These are phyloP conservation scores for Termitomyces sp. DNA, from an alignment of 768 basidiomycete genomes.

Conservation along the genomic window DNA sequence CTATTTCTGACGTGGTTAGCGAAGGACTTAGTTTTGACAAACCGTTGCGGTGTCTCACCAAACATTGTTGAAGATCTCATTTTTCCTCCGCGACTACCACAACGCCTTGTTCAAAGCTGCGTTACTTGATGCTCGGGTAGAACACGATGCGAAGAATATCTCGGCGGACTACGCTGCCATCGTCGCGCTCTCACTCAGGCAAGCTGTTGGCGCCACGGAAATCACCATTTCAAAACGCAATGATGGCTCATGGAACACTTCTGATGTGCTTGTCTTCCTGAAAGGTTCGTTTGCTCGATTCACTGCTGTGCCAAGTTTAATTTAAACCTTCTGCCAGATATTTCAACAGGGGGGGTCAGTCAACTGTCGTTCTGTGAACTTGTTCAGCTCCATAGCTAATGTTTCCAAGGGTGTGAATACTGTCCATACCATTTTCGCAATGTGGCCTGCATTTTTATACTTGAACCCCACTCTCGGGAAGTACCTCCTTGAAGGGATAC, in stretches of 20 bases:
- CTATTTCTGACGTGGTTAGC: constrained; percentile 27
- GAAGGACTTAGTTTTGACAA: not conserved
- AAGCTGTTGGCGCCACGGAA: constrained; percentile 49
- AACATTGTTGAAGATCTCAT: constrained; percentile 25
- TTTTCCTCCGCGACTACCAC: constrained; percentile 38
- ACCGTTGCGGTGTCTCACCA: not conserved
- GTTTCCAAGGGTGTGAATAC: constrained; percentile 36
- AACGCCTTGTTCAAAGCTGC: constrained; percentile 38
- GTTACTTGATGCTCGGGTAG: constrained; percentile 40
- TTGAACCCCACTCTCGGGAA: constrained; percentile 50
- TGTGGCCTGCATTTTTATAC: constrained; percentile 51
- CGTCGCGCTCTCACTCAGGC: constrained; percentile 49
- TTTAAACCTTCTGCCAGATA: constrained; percentile 29
- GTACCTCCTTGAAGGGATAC: constrained; percentile 52
- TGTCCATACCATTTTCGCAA: constrained; percentile 46
- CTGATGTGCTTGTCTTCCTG: constrained; percentile 50
- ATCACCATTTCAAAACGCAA: constrained; percentile 45
- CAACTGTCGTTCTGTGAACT: not conserved
- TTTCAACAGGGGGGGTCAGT: constrained; percentile 53
- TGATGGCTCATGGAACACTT: constrained; percentile 44
- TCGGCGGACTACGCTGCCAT: constrained; percentile 46
- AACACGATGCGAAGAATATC: constrained; percentile 39
- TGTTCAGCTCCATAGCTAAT: not conserved
- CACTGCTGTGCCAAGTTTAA: not conserved
- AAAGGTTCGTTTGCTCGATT: constrained; percentile 33